Evolutionary conservation across 176 grass and related monocot genomes (phyloP), one percentile per base, ranked within the genome.

Genomic region (Otatea glauca): DNA sequence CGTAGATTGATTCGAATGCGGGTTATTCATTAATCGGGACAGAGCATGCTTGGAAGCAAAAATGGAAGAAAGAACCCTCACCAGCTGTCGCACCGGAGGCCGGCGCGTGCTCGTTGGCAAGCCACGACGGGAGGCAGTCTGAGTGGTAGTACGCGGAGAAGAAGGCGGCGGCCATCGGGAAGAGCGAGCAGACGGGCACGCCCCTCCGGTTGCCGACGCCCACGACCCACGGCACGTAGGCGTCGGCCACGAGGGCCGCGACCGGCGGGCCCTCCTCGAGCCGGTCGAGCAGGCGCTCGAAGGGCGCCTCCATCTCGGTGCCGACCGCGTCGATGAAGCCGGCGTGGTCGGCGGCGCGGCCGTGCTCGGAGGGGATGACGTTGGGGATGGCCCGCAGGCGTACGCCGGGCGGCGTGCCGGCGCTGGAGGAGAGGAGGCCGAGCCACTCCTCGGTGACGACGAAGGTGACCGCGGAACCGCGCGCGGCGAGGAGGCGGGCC

Each of bases 401-500:
- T 48, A 95, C 60, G 45, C 78, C 88, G 7, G 59, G 42, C 37
- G 88, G 69, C 23, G 12, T 7, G 14, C 83, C 12, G 55, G 47
- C 9, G n/a, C 44, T 0, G 29, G 48, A 1, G 37, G 53, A 24
- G 88, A 34, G 56, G 17, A 35, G 84, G 68, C 75, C 80, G 67
- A 82, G 84, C 94, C 89, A 91, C 70, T 96, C 91, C 81, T 93
- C 86, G 18, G 91, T 93, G 80, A 96, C 81, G 45, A 93, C 86
- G 67, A 86, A 80, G 61, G 86, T 91, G 34, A 93, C 86, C 60
- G 68, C 67, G 72, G 85, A 76, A 60, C 91, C 91, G 13, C 67
- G 66, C 53, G 88, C 66, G 72, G 78, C 84, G 51, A 96, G 76
- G 77, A 87, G 89, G 75, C 84, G 67, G 72, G 58, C 73, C 64